These are phyloP conservation scores for Hymenoscyphus salicellus DNA, from an alignment of 2,329 filamentous ascomycete genomes.

Conservation along the genomic window DNA sequence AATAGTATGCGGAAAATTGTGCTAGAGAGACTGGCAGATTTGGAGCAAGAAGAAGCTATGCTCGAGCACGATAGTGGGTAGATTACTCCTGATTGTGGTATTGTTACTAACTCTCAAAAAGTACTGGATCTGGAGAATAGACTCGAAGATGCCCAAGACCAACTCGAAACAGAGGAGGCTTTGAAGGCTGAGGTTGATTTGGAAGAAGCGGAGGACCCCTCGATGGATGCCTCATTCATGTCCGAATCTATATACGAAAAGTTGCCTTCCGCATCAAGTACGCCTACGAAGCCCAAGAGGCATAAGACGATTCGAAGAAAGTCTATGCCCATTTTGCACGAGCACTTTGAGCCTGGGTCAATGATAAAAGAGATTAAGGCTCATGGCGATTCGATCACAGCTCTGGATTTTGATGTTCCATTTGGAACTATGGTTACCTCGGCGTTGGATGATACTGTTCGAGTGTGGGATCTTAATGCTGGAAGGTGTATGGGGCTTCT, in stretches of 20 bases:
- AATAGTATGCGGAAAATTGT: slow-evolving; percentile 91
- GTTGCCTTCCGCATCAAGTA: slow-evolving; percentile 57
- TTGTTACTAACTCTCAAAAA: slow-evolving; percentile 34
- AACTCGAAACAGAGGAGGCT: slow-evolving; percentile 57
- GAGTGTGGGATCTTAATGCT: slow-evolving; percentile 94
- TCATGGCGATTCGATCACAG: slow-evolving; percentile 83
- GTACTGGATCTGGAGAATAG: slow-evolving; percentile 61
- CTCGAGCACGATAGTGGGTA: slow-evolving; percentile 81
- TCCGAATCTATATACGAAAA: slow-evolving; percentile 97
- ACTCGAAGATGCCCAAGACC: slow-evolving; percentile 59
- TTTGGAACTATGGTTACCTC: slow-evolving; percentile 94
- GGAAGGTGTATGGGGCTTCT: slow-evolving; percentile 87
- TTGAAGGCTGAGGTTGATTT: slow-evolving; percentile 53
- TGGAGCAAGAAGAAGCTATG: slow-evolving; percentile 88
- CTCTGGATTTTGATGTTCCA: slow-evolving; percentile 93
- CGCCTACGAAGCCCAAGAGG: slow-evolving; percentile 51
- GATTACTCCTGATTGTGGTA: background rate
- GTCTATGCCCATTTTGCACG: slow-evolving; percentile 92
- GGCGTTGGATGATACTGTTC: slow-evolving; percentile 86
- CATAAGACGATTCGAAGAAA: slow-evolving; percentile 63
- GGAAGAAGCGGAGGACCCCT: slow-evolving; percentile 40
- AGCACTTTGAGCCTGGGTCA: slow-evolving; percentile 88
- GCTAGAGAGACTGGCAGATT: slow-evolving; percentile 74
- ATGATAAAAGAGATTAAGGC: slow-evolving; percentile 84
- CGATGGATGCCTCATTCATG: slow-evolving; percentile 71